Conservation (phyloP, 495 filamentous ascomycete genomes). For the Annulohypoxylon stygium region DNA sequence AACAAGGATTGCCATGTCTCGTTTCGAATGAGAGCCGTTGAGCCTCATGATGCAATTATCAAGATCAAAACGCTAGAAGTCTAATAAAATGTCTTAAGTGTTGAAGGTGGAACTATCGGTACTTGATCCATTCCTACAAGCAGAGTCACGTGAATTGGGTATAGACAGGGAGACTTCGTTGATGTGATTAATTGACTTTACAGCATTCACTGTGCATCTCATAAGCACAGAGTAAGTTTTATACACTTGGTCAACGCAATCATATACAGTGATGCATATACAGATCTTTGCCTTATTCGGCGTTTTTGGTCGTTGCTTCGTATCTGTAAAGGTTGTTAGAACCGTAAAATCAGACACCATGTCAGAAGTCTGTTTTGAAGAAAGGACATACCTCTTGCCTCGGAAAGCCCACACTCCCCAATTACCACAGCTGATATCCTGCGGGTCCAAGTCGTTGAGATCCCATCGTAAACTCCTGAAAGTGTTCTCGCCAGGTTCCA, state of each 20-base stretch:
- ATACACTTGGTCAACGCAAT: slow-evolving; percentile 20
- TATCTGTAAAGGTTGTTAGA: slow-evolving; percentile 64
- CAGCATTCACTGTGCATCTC: background rate
- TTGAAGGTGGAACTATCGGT: background rate
- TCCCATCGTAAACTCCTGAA: slow-evolving; percentile 98
- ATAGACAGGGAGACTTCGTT: background rate
- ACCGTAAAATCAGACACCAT: slow-evolving; percentile 4
- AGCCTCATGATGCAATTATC: slow-evolving; percentile 26
- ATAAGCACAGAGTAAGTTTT: slow-evolving; percentile 14
- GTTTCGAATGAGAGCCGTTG: slow-evolving; percentile 23
- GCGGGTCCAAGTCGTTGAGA: slow-evolving; percentile 93
- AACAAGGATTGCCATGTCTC: slow-evolving; percentile 37
- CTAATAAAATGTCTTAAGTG: background rate
- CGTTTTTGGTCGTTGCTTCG: slow-evolving; percentile 71
- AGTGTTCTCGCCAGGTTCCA: slow-evolving; percentile 92
- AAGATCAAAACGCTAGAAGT: background rate
- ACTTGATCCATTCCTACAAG: background rate
- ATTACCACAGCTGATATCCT: slow-evolving; percentile 94
- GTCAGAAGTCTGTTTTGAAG: slow-evolving; percentile 11
- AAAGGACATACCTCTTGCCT: slow-evolving; percentile 86
- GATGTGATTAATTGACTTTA: slow-evolving; percentile 3
- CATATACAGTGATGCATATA: slow-evolving; percentile 16
- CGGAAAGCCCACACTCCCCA: slow-evolving; percentile 98
- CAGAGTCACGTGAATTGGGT: background rate
- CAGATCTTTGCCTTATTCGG: slow-evolving; percentile 29